Percentiles rank a stretch among this genome's conserved stretches.
These are phyloP conservation scores for Lizonia empirigonia DNA, from an alignment of 2,329 filamentous ascomycete species.

Conservation along the genomic window DNA sequence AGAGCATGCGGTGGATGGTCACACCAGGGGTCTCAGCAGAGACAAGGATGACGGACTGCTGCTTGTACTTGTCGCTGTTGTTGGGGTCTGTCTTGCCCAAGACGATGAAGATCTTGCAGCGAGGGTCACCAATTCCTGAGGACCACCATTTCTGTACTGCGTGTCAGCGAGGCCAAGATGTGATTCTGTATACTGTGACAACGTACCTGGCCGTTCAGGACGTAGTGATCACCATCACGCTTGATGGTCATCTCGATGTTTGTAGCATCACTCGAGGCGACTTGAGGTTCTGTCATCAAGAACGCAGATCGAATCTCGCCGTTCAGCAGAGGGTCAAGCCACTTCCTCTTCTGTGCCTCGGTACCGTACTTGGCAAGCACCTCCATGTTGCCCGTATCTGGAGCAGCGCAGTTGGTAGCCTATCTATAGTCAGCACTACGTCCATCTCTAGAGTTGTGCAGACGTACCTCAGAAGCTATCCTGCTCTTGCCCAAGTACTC, in stretches of 20 bases:
- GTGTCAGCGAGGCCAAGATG: neutral
- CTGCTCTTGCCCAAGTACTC: constrained; percentile 89
- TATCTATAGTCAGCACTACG: constrained; percentile 14
- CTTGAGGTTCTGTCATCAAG: constrained; percentile 90
- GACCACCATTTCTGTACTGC: constrained; percentile 94
- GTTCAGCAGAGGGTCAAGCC: constrained; percentile 80
- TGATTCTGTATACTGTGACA: too few species aligned
- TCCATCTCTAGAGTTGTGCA: neutral
- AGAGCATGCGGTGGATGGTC: constrained; percentile 91
- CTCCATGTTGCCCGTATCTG: constrained; percentile 96
- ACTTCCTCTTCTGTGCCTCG: constrained; percentile 80
- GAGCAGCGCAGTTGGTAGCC: constrained; percentile 86
- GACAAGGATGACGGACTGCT: constrained; percentile 93
- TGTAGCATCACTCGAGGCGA: constrained; percentile 87
- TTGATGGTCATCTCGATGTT: constrained; percentile 88
- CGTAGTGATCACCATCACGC: constrained; percentile 83
- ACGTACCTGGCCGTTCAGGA: constrained; percentile 82
- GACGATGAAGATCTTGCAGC: constrained; percentile 92
- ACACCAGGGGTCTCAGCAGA: constrained; percentile 81
- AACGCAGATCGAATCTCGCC: constrained; percentile 89
- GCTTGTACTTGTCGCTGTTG: constrained; percentile 79
- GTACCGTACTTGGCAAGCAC: constrained; percentile 90
- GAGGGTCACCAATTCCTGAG: constrained; percentile 88
- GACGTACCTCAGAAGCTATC: constrained; percentile 59
- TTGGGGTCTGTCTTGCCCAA: constrained; percentile 89